These are phyloP conservation scores for Nakazawaea ernobii DNA, from an alignment of 805 yeast species.

Conservation along the genomic window DNA sequence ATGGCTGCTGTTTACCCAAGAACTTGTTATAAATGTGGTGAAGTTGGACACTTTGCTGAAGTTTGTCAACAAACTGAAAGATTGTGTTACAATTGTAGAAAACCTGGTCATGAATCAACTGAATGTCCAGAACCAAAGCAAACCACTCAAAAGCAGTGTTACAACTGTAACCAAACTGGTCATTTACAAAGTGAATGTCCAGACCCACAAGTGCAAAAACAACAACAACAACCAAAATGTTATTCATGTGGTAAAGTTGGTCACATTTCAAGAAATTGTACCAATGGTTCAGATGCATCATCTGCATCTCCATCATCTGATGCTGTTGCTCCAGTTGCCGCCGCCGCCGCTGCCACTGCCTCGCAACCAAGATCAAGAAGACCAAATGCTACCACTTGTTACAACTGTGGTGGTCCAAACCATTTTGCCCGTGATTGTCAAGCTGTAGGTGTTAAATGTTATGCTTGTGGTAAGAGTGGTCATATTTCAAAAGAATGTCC, in stretches of 20 bases:
- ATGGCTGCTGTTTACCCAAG: constrained; percentile 36
- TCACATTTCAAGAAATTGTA: constrained; percentile 77
- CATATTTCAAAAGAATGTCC: constrained; percentile 85
- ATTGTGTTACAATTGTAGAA: constrained; percentile 88
- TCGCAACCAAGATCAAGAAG: constrained; percentile 18
- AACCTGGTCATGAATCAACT: constrained; percentile 83
- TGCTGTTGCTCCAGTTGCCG: constrained; percentile 12
- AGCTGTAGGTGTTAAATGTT: constrained; percentile 68
- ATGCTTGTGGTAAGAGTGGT: constrained; percentile 87
- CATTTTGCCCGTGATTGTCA: constrained; percentile 91
- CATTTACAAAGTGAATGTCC: constrained; percentile 86
- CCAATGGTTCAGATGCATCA: constrained; percentile 31
- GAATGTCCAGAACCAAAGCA: constrained; percentile 89
- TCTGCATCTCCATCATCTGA: constrained; percentile 7
- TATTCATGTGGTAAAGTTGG: constrained; percentile 76
- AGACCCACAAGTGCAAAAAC: constrained; percentile 42
- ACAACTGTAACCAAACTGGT: constrained; percentile 88
- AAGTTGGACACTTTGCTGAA: constrained; percentile 86
- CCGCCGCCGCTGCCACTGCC: constrained; percentile 14
- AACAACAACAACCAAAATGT: constrained; percentile 54
- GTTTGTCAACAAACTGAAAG: constrained; percentile 80
- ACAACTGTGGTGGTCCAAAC: constrained; percentile 91
- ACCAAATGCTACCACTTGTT: constrained; percentile 54
- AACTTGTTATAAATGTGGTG: constrained; percentile 91
- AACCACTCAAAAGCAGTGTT: constrained; percentile 81